Base-by-base conservation (phyloP, 768 basidiomycete genomes). In the Boletus vermiculosoides region DNA sequence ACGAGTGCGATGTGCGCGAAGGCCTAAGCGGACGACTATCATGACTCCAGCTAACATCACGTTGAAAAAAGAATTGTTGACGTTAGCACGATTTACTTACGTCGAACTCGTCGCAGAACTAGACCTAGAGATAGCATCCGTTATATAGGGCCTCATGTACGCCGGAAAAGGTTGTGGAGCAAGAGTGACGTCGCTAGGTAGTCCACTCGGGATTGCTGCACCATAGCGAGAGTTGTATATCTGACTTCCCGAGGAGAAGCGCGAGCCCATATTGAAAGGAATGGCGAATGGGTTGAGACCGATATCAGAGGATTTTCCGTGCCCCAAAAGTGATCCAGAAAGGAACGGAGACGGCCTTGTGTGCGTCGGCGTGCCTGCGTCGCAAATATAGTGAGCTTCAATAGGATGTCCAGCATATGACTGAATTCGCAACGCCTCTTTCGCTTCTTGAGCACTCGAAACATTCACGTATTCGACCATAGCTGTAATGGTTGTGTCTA, bases 371-470 rank as follows among this genome's bases (percentile, higher is more conserved):
- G 37, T 36, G n/a, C 54, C 39, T 25, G 46, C 18, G 34, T 73
- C 67, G 31, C 65, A 66, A 31, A 79, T 28, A 52, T 74, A 74
- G 48, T 77, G 76, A 23, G 70, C 75, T 18, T 69, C 66, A 50
- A 83, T 59, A 45, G 70, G 71, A 56, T 74, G 73, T 50, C 77
- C 78, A 13, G 80, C 81, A 65, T 90, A 91, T 41, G 74, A 67
- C 64, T 91, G 88, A 53, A 81, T 82, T 50, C 82, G 76, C 57
- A 91, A 76, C 37, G 77, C 71, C 18, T 81, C 80, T 57, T 79
- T 84, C 11, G 89, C 89, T 67, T 90, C 88, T 55, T 77, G 76
- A 37, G 89, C 87, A 57, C 81, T 76, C 36, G 74, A 72, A 42
- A 74, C 57, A 20, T 80, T 76, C 36, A 77, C 70, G 63, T 88